phyloP scores from a whole-genome alignment of 2,329 filamentous ascomycete species.

The Pseudocercospora vitis region DNA sequence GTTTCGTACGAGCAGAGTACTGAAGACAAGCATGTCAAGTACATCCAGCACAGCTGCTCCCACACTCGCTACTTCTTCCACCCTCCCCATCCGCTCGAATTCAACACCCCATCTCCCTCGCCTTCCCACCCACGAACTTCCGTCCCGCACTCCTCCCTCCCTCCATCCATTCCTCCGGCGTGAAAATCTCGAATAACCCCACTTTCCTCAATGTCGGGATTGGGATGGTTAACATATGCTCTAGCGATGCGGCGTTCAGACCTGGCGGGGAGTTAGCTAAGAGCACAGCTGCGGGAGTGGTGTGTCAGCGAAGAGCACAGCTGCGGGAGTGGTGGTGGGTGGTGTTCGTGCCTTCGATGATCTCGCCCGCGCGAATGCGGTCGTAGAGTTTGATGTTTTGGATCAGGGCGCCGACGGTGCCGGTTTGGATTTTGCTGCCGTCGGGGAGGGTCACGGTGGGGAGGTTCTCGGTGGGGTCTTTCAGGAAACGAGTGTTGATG shows the following conservation, averaged over 20 bases:
- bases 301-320: too few species aligned
- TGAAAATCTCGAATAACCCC: constrained; percentile 10
- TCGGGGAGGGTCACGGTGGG: constrained; percentile 10
- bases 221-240: background rate
- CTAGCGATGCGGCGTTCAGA: constrained; percentile 2
- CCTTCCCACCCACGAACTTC: constrained; percentile 12
- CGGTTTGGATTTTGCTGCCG: constrained; percentile 11
- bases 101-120: constrained; percentile 7
- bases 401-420: constrained; percentile 14
- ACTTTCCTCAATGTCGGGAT: constrained; percentile 11
- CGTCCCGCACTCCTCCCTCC: constrained; percentile 3
- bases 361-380: constrained; percentile 8
- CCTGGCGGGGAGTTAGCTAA: too few species aligned
- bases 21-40: too few species aligned
- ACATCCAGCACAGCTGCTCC: too few species aligned
- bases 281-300: too few species aligned
- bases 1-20: too few species aligned
- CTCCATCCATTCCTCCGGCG: constrained; percentile 10
- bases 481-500: constrained; percentile 10
- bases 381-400: constrained; percentile 15
- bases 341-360: constrained; percentile 10
- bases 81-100: background rate
- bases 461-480: constrained; percentile 2
- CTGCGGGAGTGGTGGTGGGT: too few species aligned
- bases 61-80: background rate